A percentile compares a stretch with the other conserved stretches of the same genome.
Evolutionary conservation across 352 stramenopile species (phyloP).

Genomic region (Globisporangium solare): DNA sequence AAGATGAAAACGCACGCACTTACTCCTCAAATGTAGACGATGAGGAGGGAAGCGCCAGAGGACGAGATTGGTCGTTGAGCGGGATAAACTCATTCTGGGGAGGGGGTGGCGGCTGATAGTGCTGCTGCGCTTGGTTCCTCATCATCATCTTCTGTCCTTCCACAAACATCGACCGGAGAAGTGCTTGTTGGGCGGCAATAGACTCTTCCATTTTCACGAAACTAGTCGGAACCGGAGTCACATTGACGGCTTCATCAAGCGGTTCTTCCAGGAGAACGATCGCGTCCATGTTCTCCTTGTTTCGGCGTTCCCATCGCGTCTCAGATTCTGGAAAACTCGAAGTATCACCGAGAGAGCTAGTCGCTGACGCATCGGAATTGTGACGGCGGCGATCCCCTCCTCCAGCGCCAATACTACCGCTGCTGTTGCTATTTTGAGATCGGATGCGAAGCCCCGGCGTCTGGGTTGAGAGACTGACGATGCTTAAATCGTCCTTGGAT

Average conservation of each 20-base stretch:
- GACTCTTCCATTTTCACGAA: constrained; percentile 79
- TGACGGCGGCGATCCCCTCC: constrained; percentile 23
- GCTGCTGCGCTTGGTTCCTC: constrained; percentile 7
- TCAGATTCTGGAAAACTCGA: constrained; percentile 17
- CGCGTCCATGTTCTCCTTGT: constrained; percentile 11
- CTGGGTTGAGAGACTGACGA: constrained; percentile 17
- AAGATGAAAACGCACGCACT: constrained; percentile 2
- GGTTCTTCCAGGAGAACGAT: constrained; percentile 31
- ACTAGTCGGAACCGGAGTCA: constrained; percentile 51
- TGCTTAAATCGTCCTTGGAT: constrained; percentile 23
- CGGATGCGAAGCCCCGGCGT: constrained; percentile 4
- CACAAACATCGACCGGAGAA: constrained; percentile 68
- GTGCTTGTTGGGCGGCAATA: constrained; percentile 66
- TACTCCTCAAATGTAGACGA: constrained; percentile 15
- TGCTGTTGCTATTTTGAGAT: constrained; percentile 7
- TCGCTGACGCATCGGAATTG: constrained; percentile 36
- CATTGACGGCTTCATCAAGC: constrained; percentile 32
- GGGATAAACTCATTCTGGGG: constrained; percentile 20
- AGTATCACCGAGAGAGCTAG: constrained; percentile 31
- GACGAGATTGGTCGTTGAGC: constrained; percentile 15
- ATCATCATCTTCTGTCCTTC: constrained; percentile 73
- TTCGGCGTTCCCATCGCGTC: constrained; percentile 13
- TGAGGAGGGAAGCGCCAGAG: constrained; percentile 22
- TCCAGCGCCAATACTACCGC: constrained; percentile 8
- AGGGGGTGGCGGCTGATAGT: constrained; percentile 5